phyloP scores from a whole-genome alignment of 2,329 filamentous ascomycete species.

The Microdochium trichocladiopsis region DNA sequence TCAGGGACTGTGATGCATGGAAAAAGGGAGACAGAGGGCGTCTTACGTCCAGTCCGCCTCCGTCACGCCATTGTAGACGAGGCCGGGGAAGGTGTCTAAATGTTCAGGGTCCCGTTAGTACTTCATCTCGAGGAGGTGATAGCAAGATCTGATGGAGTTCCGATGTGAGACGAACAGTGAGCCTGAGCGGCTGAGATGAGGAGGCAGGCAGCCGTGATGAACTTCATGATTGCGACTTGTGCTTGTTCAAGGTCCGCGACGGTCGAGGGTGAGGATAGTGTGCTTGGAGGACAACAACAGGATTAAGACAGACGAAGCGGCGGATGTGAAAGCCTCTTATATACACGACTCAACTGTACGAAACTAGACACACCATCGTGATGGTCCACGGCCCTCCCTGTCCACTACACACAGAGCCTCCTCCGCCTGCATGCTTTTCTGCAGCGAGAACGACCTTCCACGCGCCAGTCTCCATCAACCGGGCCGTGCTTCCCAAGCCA shows the following conservation, averaged over 20 bases:
- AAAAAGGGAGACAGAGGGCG: neutral
- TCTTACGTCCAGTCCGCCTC: slow-evolving; percentile 20
- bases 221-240: slow-evolving; percentile 10
- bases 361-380: too few species aligned
- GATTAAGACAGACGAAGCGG: neutral
- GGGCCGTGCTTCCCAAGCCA: neutral
- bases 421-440: neutral
- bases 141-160: neutral
- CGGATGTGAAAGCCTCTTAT: neutral
- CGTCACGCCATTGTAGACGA: slow-evolving; percentile 15
- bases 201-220: slow-evolving; percentile 7
- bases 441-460: neutral
- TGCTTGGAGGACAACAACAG: neutral
- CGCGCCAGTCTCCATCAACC: neutral
- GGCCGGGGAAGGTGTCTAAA: slow-evolving; percentile 17
- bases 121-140: neutral
- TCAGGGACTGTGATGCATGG: neutral
- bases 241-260: neutral
- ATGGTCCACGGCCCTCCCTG: too few species aligned
- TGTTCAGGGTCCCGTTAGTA: slow-evolving; percentile 5
- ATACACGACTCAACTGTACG: too few species aligned
- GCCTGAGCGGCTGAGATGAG: slow-evolving; percentile 13
- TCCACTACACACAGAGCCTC: neutral
- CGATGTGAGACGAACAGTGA: slow-evolving; percentile 12
- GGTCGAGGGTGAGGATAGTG: neutral